Base-by-base conservation (phyloP, 805 yeast genomes). In the Zygosaccharomyces rouxii region DNA sequence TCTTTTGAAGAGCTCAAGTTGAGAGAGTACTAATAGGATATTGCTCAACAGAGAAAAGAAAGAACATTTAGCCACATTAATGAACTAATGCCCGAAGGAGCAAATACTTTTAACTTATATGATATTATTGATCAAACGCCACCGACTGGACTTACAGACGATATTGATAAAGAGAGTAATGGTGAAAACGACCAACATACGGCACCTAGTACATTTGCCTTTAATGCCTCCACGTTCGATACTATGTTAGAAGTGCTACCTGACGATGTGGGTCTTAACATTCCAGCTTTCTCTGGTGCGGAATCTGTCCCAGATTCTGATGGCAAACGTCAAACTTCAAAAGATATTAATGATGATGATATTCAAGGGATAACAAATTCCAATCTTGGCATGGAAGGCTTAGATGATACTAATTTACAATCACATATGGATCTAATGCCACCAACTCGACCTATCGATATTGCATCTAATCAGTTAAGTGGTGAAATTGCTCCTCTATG, bases 401-500 rank as follows among this genome's bases (percentile, higher is more conserved):
- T 43, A 13, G 16, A 16, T 6, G 42, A 2, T 5, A n/a, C 7
- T 37, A 29, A 29, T 19, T 23, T 41, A 4, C 35, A 19, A 35
- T 19, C 38, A 14, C 44, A 13, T 37, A 30, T 10, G 45, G 30
- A 7, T 35, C 43, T 10, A 14, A 33, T 25, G 28, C 35, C 44
- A 6, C 25, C 35, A n/a, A 39, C 56, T 6, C 54, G 54, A 30
- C 69, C 70, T 0, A 57, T 64, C 5, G 64, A 65, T 44, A 60
- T 65, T 39, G 52, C 51, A 1, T 41, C 44, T 14, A 59, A 67
- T 49, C 58, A 57, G 35, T 68, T 64, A 28, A 67, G 66, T 47
- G 71, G 72, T 57, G 74, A 70, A 48, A 68, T 68, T 44, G 71
- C 70, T 11, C 70, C 66, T 49, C 55, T 66, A 14, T 71, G 74